Conservation (phyloP, 345 rosid genomes). For the Dovyalis caffra region DNA sequence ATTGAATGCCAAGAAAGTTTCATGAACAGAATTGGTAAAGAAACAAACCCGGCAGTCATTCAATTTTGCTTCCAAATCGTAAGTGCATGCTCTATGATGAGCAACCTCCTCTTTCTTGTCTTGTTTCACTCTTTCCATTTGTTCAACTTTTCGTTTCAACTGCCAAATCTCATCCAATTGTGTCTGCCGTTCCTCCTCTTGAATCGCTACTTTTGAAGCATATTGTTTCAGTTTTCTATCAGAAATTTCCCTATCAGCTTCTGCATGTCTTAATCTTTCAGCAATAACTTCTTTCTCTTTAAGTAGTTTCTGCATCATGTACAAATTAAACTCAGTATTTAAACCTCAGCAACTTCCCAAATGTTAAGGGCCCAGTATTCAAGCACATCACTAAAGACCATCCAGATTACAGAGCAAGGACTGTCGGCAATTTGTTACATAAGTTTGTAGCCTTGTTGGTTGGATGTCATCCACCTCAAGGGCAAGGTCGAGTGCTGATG, state of each 20-base stretch:
- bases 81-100: not conserved
- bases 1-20: not conserved
- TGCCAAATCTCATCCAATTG: conserved; percentile 8
- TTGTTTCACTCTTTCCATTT: not conserved
- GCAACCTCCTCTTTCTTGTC: conserved; percentile 16
- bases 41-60: conserved; percentile 13
- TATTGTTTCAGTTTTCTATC: not conserved
- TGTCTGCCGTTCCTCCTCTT: not conserved
- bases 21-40: not conserved
- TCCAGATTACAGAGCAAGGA: no score
- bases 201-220: not conserved
- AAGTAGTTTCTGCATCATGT: conserved; percentile 1
- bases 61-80: conserved; percentile 13
- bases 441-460: no score
- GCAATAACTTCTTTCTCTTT: conserved; percentile 10
- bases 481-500: no score
- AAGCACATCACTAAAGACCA: not conserved
- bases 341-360: no score
- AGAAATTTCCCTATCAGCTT: conserved; percentile 6
- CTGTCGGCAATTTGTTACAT: no score
- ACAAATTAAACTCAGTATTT: not conserved
- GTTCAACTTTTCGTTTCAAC: conserved; percentile 11
- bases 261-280: not conserved
- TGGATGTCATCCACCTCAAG: no score
- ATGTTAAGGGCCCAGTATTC: not conserved